phyloP scores from a whole-genome alignment of 768 basidiomycete genomes.

The Kondoa malvinella region DNA sequence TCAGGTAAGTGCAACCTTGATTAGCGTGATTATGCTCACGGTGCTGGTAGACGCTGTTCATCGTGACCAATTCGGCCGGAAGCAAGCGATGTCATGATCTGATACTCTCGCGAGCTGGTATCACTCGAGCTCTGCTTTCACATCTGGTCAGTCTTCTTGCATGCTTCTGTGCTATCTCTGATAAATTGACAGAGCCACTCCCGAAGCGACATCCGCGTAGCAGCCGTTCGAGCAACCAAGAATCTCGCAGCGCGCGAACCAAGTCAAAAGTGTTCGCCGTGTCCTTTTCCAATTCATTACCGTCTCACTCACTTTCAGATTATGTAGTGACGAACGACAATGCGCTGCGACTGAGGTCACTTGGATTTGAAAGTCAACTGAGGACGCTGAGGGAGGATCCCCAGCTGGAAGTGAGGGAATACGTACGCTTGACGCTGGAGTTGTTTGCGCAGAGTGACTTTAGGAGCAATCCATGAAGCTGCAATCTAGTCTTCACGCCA shows the following conservation, averaged over 20 bases:
- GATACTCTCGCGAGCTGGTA: constrained; percentile 15
- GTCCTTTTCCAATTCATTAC: neutral
- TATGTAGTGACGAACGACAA: constrained; percentile 10
- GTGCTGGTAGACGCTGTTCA: constrained; percentile 17
- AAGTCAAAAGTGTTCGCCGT: neutral
- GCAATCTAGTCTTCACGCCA: too few relatives aligned
- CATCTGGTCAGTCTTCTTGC: constrained; percentile 18
- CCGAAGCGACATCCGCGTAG: constrained; percentile 16
- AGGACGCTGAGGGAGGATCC: constrained; percentile 21
- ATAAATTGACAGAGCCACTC: constrained; percentile 13
- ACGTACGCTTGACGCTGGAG: constrained; percentile 11
- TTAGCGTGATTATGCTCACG: neutral
- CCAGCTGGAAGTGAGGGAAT: constrained; percentile 24
- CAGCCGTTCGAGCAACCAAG: constrained; percentile 21
- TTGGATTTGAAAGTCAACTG: constrained; percentile 23
- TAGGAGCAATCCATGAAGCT: constrained; percentile 5
- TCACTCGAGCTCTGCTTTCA: constrained; percentile 15
- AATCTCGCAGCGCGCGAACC: constrained; percentile 19
- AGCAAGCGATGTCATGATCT: constrained; percentile 16
- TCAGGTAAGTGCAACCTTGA: constrained; percentile 11
- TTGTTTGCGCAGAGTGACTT: neutral
- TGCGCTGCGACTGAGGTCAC: constrained; percentile 17
- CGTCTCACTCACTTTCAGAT: neutral
- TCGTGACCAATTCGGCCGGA: constrained; percentile 24
- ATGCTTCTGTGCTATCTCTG: neutral